A percentile compares a stretch with the other conserved stretches of the same genome.
Conservation (phyloP, 225 moss, liverwort and hornwort genomes). For the Sphagnum contortum region DNA sequence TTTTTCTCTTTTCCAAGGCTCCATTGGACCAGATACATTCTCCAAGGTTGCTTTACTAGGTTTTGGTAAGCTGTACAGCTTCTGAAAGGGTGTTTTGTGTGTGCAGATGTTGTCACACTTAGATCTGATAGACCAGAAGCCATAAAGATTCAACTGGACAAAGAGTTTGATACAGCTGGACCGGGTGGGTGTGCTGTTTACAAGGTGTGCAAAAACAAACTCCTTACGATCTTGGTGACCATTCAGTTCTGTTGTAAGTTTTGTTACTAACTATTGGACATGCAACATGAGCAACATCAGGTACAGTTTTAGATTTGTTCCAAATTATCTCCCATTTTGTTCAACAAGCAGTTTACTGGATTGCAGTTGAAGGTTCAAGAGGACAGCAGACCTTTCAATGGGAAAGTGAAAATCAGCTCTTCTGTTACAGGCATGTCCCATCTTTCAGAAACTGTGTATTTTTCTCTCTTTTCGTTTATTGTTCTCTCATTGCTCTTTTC, state of each 20-base stretch:
- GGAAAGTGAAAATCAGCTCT: conserved; percentile 27
- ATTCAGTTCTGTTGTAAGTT: too few species aligned
- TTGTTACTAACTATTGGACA: too few species aligned
- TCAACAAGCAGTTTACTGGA: conserved; percentile 2
- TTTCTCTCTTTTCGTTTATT: too few species aligned
- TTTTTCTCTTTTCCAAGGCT: too few species aligned
- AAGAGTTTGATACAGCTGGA: conserved; percentile 29
- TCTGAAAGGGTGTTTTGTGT: not conserved
- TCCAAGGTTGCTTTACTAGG: conserved; percentile 1
- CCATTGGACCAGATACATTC: not conserved
- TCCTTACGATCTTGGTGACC: not conserved
- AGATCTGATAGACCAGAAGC: conserved; percentile 23
- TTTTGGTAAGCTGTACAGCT: not conserved
- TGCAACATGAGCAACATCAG: too few species aligned
- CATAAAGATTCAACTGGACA: conserved; percentile 30
- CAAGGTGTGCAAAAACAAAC: conserved; percentile 21
- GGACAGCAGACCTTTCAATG: conserved; percentile 28
- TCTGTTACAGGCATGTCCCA: conserved; percentile 24
- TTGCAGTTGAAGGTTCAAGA: conserved; percentile 40
- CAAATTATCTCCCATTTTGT: too few species aligned
- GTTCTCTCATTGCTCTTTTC: too few species aligned
- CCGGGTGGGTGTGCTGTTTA: conserved; percentile 40
- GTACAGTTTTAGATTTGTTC: too few species aligned
- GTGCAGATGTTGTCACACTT: conserved; percentile 33
- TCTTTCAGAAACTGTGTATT: too few species aligned